Percentiles rank a stretch among this genome's conserved stretches.
phyloP scores from a whole-genome alignment of 2,329 filamentous ascomycete genomes.

The Aspergillus chevalieri region DNA sequence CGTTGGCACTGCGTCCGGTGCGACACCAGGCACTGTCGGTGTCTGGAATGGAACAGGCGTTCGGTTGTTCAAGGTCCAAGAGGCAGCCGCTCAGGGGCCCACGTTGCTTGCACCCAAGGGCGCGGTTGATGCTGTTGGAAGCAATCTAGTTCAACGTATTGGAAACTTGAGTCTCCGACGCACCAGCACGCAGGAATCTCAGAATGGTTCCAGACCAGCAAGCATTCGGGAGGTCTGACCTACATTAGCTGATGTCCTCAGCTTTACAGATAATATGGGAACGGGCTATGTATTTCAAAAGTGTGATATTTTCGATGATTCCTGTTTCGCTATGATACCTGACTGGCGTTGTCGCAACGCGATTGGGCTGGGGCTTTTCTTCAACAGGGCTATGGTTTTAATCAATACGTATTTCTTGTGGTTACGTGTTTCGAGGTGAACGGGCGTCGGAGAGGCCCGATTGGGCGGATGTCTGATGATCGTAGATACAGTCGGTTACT shows the following conservation, averaged over 20 bases:
- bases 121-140: slow-evolving; percentile 88
- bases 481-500: too few species aligned
- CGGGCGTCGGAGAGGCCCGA: too few species aligned
- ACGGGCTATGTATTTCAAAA: slow-evolving; percentile 1
- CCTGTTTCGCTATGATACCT: slow-evolving; percentile 15
- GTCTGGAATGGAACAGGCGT: slow-evolving; percentile 91
- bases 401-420: too few species aligned
- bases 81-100: slow-evolving; percentile 71
- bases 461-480: too few species aligned
- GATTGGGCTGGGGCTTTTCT: too few species aligned
- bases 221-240: slow-evolving; percentile 33
- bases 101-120: slow-evolving; percentile 78
- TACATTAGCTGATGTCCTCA: not conserved
- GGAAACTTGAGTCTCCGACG: slow-evolving; percentile 65
- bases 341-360: slow-evolving; percentile 6
- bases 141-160: slow-evolving; percentile 80
- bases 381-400: too few species aligned
- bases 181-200: slow-evolving; percentile 27
- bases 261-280: not conserved
- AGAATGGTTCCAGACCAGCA: slow-evolving; percentile 21
- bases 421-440: too few species aligned
- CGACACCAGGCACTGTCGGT: slow-evolving; percentile 74
- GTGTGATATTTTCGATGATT: slow-evolving; percentile 8
- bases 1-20: slow-evolving; percentile 36
- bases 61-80: slow-evolving; percentile 82